Conservation (phyloP, 73 alveolate species). For the Paramecium primaurelia region DNA sequence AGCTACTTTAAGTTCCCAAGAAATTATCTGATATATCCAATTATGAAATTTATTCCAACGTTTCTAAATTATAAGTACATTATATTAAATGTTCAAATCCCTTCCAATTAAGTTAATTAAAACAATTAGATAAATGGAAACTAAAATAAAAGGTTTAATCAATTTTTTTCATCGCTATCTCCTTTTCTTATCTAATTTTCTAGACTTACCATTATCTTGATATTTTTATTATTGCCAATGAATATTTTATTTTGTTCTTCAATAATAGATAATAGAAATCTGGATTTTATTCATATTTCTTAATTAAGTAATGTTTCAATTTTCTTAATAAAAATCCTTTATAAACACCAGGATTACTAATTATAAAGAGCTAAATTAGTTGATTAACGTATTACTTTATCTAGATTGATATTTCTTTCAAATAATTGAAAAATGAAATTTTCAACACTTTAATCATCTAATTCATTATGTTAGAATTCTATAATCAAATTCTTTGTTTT, state of each 20-base stretch:
- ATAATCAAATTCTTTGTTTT: background rate
- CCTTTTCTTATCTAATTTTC: background rate
- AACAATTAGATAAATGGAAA: background rate
- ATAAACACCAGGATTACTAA: slow-evolving; percentile 41
- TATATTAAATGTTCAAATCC: background rate
- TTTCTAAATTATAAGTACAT: background rate
- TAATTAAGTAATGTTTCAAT: background rate
- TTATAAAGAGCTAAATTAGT: background rate
- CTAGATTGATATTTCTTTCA: background rate
- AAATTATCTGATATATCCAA: background rate
- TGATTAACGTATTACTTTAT: background rate
- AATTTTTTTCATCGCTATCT: background rate
- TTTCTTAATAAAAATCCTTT: background rate
- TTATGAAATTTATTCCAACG: background rate
- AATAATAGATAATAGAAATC: background rate
- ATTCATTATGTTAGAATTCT: slow-evolving; percentile 21
- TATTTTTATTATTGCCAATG: background rate
- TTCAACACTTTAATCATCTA: slow-evolving; percentile 24
- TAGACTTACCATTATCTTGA: background rate
- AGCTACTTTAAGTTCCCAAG: background rate
- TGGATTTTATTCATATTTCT: background rate
- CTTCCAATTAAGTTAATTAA: background rate
- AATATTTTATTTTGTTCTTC: background rate
- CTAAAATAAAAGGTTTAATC: background rate
- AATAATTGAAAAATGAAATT: background rate